These are phyloP conservation scores for Colletotrichum sp. DNA, from an alignment of 2,329 filamentous ascomycete genomes.

Conservation along the genomic window DNA sequence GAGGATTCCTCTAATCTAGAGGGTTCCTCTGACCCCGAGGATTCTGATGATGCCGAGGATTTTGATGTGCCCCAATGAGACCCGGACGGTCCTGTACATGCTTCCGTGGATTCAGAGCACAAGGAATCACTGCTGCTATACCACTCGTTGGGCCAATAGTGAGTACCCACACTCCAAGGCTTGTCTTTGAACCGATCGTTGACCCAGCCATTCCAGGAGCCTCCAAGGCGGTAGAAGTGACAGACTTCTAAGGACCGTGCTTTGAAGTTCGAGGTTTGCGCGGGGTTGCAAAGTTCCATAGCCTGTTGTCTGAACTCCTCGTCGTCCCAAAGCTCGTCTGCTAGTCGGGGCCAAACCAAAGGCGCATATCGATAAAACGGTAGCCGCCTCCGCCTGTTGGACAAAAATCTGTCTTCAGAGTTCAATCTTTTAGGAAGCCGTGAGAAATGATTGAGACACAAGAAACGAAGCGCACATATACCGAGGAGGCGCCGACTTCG, in stretches of 20 bases:
- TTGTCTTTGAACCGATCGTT: neutral
- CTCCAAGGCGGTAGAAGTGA: neutral
- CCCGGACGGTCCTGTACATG: neutral
- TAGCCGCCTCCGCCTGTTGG: neutral
- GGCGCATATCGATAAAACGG: neutral
- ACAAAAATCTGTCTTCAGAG: neutral
- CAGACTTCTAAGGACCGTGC: neutral
- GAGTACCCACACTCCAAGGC: neutral
- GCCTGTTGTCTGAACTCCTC: neutral
- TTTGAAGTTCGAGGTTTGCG: neutral
- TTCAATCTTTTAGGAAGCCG: neutral
- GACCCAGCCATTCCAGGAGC: neutral
- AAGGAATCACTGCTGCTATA: neutral
- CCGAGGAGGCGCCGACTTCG: neutral
- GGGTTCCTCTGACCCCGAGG: too few relatives aligned
- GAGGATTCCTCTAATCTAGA: too few relatives aligned
- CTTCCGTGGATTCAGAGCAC: neutral
- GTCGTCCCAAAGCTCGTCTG: neutral
- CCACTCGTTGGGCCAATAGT: neutral
- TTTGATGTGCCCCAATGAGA: neutral
- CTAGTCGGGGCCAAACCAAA: neutral
- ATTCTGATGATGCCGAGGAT: too few relatives aligned
- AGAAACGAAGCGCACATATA: neutral
- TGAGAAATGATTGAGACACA: neutral
- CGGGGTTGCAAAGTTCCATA: neutral